phyloP scores from a whole-genome alignment of 163 green algal genomes.

The Botryococcus braunii region DNA sequence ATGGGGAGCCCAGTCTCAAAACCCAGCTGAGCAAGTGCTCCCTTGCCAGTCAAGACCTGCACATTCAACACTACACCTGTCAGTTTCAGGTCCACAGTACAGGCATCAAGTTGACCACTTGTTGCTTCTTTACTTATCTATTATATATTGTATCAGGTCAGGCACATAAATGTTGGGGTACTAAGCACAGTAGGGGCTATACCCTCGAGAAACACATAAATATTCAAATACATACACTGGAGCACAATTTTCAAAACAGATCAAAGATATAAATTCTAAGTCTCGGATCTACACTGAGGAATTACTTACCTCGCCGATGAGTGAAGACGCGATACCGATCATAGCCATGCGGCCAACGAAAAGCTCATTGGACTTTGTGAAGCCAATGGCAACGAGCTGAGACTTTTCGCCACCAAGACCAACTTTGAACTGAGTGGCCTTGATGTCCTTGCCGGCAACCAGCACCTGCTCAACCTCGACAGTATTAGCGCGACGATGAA shows the following conservation, averaged over 20 bases:
- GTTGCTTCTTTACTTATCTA: too few relatives aligned
- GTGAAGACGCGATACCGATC: constrained; percentile 51
- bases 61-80: not conserved
- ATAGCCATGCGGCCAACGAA: constrained; percentile 75
- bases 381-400: constrained; percentile 20
- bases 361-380: constrained; percentile 63
- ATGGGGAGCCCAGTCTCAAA: constrained; percentile 7
- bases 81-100: too few relatives aligned
- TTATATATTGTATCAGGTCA: too few relatives aligned
- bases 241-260: too few relatives aligned
- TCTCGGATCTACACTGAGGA: too few relatives aligned
- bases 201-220: too few relatives aligned
- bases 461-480: constrained; percentile 14
- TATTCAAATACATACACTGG: too few relatives aligned
- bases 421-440: constrained; percentile 19
- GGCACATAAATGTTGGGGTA: too few relatives aligned
- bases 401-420: constrained; percentile 12
- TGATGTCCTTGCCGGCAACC: constrained; percentile 29
- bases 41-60: constrained; percentile 3
- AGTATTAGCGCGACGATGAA: too few relatives aligned
- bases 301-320: constrained; percentile 46
- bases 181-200: not conserved
- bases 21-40: constrained; percentile 6
- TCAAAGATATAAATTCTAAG: too few relatives aligned
- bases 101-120: too few relatives aligned